Base-by-base conservation (phyloP, 805 yeast genomes). In the Yamadazyma insecticola region DNA sequence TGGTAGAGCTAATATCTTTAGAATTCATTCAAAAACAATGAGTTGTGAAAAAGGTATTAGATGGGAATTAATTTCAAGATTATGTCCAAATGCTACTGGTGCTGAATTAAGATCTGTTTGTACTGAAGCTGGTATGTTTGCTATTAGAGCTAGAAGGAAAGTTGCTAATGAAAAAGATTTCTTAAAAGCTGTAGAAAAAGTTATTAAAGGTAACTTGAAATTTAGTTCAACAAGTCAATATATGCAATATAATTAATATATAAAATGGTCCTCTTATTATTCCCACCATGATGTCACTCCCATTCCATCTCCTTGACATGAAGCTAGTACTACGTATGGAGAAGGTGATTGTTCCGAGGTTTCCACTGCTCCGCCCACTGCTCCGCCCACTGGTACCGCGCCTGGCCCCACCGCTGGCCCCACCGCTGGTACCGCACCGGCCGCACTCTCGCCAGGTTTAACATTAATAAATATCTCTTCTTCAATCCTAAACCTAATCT, bases 111-210 rank as follows among this genome's bases (percentile, higher is more conserved):
- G 98, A 56, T 90, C 97, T 5, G 98, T 92, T 12, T 92, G 98
- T 61, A 92, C 98, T 1, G 99, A 92, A 61, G 98, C 98, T 3
- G 99, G 99, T 50, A 92, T 92, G 98, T 92, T 89, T 70, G 98
- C 99, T 26, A 92, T 92, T 34, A 78, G 99, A 51, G 96, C 97
- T 13, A 79, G 99, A 63, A 77, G 98, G 67, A 92, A 92, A 69
- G 96, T 92, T 25, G 97, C 98, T 22, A 82, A 95, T 16, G 99
- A 92, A 59, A 92, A 92, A 71, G 99, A 92, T 60, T 92, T 92
- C 72, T 69, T 92, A 50, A 88, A 90, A 47, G 96, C 98, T 20
- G 99, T 92, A 27, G 98, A 92, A 51, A 92, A 92, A 71, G 99
- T 92, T 39, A 92, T 92, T 53, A 92, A 90, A 74, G 97, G 98